phyloP scores from a whole-genome alignment of 148 eudicot genomes.

The Cornus suecica region DNA sequence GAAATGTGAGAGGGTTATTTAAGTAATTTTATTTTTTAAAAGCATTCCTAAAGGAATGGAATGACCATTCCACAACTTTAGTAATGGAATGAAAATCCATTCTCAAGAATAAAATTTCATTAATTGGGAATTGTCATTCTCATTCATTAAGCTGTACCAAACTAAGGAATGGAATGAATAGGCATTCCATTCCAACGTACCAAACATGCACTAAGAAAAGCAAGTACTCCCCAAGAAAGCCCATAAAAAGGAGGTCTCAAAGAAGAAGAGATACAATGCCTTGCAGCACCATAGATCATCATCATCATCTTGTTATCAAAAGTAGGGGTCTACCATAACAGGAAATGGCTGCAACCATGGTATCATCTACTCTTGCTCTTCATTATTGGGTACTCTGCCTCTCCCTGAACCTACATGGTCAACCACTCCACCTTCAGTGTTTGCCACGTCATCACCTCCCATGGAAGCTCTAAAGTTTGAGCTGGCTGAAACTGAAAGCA shows the following conservation, averaged over 20 bases:
- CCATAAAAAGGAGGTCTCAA: not conserved
- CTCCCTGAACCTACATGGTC: constrained; percentile 18
- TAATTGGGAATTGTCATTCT: no score
- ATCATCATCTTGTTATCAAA: not conserved
- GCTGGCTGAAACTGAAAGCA: constrained; percentile 5
- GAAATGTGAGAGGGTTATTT: no score
- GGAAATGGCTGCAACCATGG: not conserved
- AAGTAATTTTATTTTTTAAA: no score
- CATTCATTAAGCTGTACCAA: no score
- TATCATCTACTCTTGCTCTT: not conserved
- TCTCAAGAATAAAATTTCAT: no score
- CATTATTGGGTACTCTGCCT: not conserved
- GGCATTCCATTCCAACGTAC: no score
- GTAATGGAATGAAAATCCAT: no score
- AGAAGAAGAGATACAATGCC: constrained; percentile 12
- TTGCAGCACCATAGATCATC: constrained; percentile 12
- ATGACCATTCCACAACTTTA: no score
- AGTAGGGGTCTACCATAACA: not conserved
- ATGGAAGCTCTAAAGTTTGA: constrained; percentile 11
- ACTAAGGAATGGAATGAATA: no score
- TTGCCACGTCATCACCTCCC: not conserved
- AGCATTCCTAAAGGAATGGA: no score
- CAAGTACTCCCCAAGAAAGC: not conserved
- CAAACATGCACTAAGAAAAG: no score
- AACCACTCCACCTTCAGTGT: constrained; percentile 16